Conservation (phyloP, 1,284 basidiomycete genomes). For the Puccinia novopanici region DNA sequence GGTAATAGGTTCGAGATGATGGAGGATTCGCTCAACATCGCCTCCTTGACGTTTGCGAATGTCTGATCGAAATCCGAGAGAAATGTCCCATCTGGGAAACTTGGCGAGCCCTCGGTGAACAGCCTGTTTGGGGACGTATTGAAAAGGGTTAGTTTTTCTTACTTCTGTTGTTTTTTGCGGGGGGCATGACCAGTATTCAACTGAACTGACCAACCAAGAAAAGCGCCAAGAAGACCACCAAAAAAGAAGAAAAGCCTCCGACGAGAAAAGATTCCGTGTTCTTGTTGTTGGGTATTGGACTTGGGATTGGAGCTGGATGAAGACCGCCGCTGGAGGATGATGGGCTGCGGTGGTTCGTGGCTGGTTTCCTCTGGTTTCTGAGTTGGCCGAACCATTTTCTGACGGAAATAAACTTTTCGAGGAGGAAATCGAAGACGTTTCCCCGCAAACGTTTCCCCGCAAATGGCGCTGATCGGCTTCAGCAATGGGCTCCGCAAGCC, state of each 20-base stretch:
- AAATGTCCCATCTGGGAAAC: constrained; percentile 37
- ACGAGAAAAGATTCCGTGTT: constrained; percentile 38
- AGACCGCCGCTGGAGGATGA: neutral
- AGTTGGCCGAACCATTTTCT: constrained; percentile 2
- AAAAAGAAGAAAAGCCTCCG: constrained; percentile 41
- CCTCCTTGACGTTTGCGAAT: constrained; percentile 41
- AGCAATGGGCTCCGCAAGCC: too few species aligned
- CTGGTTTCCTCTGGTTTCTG: neutral
- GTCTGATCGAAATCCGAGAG: constrained; percentile 49
- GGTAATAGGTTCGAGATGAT: constrained; percentile 39
- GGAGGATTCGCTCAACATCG: constrained; percentile 30
- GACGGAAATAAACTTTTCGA: too few species aligned
- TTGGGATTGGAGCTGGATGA: neutral
- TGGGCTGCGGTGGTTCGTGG: neutral
- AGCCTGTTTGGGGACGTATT: constrained; percentile 4
- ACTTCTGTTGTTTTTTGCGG: neutral
- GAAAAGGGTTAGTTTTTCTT: neutral
- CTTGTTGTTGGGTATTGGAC: neutral
- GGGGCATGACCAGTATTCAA: neutral
- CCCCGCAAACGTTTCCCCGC: too few species aligned
- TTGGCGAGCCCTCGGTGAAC: constrained; percentile 34
- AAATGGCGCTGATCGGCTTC: too few species aligned
- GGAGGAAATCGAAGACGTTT: too few species aligned
- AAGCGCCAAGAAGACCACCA: constrained; percentile 43
- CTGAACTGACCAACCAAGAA: constrained; percentile 44